phyloP scores from a whole-genome alignment of 257 asterid genomes.

The Solanum ahanhuiri region DNA sequence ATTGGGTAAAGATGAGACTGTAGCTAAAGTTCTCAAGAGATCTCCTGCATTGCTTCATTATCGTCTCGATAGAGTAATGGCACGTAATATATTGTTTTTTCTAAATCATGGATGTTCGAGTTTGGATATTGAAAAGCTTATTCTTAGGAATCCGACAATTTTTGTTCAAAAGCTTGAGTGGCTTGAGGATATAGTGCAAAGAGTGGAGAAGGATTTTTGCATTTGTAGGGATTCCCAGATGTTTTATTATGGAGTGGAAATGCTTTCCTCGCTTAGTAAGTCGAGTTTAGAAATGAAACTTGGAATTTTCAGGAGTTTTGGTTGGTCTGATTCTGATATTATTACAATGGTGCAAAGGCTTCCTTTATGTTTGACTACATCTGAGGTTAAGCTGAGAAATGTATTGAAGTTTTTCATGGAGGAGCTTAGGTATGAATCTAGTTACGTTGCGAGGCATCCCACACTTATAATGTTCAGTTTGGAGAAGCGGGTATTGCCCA shows the following conservation, averaged over 20 bases:
- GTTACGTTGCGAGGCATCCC: background rate
- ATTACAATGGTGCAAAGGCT: slow-evolving; percentile 3
- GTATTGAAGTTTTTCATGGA: background rate
- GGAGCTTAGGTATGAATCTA: background rate
- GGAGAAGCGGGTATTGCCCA: background rate
- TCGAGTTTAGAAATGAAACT: slow-evolving; percentile 2
- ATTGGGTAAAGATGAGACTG: slow-evolving; percentile 5
- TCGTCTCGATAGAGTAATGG: background rate
- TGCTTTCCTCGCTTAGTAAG: background rate
- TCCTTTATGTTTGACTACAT: background rate
- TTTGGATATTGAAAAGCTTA: background rate
- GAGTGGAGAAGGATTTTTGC: slow-evolving; percentile 14
- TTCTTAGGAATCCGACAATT: background rate
- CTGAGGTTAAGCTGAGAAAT: background rate
- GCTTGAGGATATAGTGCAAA: background rate
- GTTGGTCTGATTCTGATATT: slow-evolving; percentile 11
- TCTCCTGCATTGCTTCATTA: background rate
- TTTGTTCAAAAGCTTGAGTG: background rate
- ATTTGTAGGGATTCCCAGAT: slow-evolving; percentile 2
- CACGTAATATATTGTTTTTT: background rate
- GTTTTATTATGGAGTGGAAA: slow-evolving; percentile 10
- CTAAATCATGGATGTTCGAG: background rate
- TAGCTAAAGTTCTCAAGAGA: background rate
- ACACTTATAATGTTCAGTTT: background rate
- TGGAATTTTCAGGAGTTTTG: slow-evolving; percentile 13